These are phyloP conservation scores for Haplosporangium sp. DNA, from an alignment of 371 early-diverging fungal genomes.

Conservation along the genomic window DNA sequence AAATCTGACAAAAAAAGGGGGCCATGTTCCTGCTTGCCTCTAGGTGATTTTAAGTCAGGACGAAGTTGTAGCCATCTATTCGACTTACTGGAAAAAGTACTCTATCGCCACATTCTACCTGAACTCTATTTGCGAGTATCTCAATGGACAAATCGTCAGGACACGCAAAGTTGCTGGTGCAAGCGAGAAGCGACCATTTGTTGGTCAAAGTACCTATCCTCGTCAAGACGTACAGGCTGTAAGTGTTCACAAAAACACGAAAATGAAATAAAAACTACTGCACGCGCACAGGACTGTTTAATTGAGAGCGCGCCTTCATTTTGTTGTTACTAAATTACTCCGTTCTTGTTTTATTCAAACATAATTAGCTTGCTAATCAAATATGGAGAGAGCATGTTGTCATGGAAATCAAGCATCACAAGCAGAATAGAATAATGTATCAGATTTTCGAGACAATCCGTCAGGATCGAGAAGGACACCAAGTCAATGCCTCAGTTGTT, in stretches of 20 bases:
- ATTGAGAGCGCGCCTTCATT: not conserved
- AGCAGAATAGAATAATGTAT: conserved; percentile 75
- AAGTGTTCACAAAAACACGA: conserved; percentile 34
- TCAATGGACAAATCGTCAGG: conserved; percentile 72
- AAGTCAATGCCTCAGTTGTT: conserved; percentile 68
- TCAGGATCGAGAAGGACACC: conserved; percentile 77
- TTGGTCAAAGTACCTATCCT: conserved; percentile 65
- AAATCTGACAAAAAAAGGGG: not conserved
- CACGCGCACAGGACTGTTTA: not conserved
- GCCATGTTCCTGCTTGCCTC: not conserved
- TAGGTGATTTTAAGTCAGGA: conserved; percentile 72
- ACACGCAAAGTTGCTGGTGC: conserved; percentile 41
- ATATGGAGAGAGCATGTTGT: conserved; percentile 83
- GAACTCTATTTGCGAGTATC: conserved; percentile 78
- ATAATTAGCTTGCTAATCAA: conserved; percentile 71
- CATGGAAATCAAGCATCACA: conserved; percentile 67
- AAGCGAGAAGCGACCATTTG: conserved; percentile 58
- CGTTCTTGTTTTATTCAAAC: not conserved
- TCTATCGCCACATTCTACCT: conserved; percentile 72
- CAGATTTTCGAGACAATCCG: conserved; percentile 79
- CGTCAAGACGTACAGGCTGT: conserved; percentile 79
- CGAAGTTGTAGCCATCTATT: conserved; percentile 80
- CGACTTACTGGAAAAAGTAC: conserved; percentile 79
- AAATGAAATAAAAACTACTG: not conserved
- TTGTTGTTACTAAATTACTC: not conserved